Conservation (phyloP, 192 early-diverging fungal genomes). For the Backusella parvicylindrica region DNA sequence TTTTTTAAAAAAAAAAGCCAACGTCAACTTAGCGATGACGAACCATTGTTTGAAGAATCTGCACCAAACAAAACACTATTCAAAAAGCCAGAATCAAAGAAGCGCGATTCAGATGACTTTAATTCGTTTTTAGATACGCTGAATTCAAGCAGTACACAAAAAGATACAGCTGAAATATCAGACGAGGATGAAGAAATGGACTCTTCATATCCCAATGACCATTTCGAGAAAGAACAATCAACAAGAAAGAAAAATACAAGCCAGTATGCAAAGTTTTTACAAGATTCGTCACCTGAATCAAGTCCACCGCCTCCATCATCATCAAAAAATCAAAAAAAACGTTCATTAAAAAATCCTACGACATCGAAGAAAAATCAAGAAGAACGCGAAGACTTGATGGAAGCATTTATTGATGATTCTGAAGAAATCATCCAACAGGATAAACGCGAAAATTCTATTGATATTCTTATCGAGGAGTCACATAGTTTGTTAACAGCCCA, state of each 20-base stretch:
- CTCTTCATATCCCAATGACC: neutral
- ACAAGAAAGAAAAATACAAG: neutral
- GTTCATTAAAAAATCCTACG: neutral
- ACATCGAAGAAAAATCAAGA: neutral
- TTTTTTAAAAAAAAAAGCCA: neutral
- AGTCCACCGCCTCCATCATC: neutral
- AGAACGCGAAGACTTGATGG: neutral
- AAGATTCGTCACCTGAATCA: neutral
- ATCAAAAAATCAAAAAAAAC: neutral
- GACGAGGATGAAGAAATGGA: neutral
- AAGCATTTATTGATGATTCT: neutral
- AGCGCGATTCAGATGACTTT: neutral
- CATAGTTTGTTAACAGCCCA: neutral
- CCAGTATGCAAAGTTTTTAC: neutral
- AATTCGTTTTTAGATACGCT: neutral
- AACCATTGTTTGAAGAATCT: neutral
- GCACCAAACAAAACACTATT: neutral
- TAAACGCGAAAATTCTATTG: neutral
- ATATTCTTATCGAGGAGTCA: neutral
- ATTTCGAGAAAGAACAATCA: neutral
- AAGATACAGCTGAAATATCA: neutral
- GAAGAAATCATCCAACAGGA: neutral
- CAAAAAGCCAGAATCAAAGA: neutral
- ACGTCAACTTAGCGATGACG: neutral
- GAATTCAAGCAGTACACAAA: neutral